phyloP scores from a whole-genome alignment of 176 grass and related monocot species.

The Cenchrus fungigraminus region DNA sequence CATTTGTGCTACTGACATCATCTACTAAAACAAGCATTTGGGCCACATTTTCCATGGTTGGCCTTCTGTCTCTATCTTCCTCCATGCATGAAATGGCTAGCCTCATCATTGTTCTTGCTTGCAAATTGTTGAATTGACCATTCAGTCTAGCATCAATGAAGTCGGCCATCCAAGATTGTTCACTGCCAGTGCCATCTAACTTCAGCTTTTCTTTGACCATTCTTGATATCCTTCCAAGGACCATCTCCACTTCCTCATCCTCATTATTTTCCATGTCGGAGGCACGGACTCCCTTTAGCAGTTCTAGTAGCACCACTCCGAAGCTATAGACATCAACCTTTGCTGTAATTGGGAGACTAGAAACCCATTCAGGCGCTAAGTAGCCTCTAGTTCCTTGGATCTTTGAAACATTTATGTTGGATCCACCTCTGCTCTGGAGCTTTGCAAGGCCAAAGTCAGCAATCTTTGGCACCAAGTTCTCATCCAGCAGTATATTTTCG shows the following conservation, averaged over 20 bases:
- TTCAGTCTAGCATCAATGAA: conserved; percentile 39
- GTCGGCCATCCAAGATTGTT: conserved; percentile 28
- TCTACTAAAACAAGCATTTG: conserved; percentile 40
- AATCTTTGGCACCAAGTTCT: conserved; percentile 32
- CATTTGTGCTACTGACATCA: not conserved
- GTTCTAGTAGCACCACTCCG: conserved; percentile 51
- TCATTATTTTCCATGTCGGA: conserved; percentile 32
- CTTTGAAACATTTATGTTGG: conserved; percentile 37
- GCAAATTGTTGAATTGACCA: conserved; percentile 7
- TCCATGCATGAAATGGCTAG: conserved; percentile 41
- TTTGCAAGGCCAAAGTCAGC: conserved; percentile 37
- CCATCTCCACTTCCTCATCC: conserved; percentile 31
- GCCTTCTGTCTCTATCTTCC: conserved; percentile 47
- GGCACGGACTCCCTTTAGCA: conserved; percentile 36
- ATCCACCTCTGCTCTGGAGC: conserved; percentile 34
- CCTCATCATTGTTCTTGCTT: conserved; percentile 42
- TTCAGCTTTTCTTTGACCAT: conserved; percentile 31
- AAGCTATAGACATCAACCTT: conserved; percentile 64
- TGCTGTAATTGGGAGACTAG: conserved; percentile 53
- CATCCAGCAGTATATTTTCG: conserved; percentile 38
- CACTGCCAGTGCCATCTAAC: not conserved
- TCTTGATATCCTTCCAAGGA: conserved; percentile 20
- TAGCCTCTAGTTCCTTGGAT: conserved; percentile 63
- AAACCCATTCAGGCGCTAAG: conserved; percentile 55
- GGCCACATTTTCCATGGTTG: conserved; percentile 37